Percentiles rank a stretch among this genome's conserved stretches.
These are phyloP conservation scores for Penicillium desertorum DNA, from an alignment of 495 filamentous ascomycete species.

Conservation along the genomic window DNA sequence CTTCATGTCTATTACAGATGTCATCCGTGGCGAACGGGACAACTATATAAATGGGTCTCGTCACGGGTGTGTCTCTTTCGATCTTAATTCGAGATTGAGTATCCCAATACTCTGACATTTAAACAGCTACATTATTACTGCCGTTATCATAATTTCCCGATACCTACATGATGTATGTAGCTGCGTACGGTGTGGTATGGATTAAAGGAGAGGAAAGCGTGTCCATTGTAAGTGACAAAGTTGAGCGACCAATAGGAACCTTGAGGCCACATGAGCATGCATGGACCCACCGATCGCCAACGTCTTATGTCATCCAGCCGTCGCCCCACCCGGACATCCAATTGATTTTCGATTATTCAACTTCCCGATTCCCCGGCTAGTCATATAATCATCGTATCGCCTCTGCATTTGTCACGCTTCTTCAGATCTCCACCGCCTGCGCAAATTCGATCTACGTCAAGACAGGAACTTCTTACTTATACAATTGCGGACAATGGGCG, in stretches of 20 bases:
- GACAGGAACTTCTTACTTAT: neutral
- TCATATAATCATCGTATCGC: conserved; percentile 13
- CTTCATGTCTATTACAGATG: too few relatives aligned
- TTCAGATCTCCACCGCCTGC: conserved; percentile 5
- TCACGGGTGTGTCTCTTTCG: too few relatives aligned
- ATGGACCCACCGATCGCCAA: neutral
- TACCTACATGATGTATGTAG: too few relatives aligned
- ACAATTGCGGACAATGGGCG: conserved; percentile 11
- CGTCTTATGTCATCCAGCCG: neutral
- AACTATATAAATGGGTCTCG: too few relatives aligned
- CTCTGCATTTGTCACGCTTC: neutral
- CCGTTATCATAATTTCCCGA: too few relatives aligned
- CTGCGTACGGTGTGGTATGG: neutral
- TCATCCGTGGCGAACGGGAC: too few relatives aligned
- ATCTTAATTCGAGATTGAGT: too few relatives aligned
- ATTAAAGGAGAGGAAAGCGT: neutral
- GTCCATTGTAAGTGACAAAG: neutral
- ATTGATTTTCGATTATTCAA: conserved; percentile 24
- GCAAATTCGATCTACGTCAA: neutral
- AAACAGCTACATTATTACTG: too few relatives aligned
- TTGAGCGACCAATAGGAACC: neutral
- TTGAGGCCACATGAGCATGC: neutral
- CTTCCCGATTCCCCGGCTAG: conserved; percentile 6
- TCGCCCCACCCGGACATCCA: neutral
- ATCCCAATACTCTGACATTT: too few relatives aligned